Evolutionary conservation across 1,139 yeast genomes (phyloP).

Genomic region (Pichia terricola): DNA sequence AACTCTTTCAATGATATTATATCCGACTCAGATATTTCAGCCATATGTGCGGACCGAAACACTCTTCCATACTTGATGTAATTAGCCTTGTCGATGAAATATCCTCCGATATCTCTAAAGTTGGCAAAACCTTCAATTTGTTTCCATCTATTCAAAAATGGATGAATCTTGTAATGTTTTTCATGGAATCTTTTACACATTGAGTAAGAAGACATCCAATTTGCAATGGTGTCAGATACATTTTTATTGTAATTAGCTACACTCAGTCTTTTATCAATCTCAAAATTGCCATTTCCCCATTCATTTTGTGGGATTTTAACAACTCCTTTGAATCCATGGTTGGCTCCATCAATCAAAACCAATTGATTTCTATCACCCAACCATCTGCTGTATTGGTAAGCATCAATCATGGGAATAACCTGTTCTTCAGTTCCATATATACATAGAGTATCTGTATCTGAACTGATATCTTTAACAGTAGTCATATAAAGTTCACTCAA

Average conservation of each 20-base stretch:
- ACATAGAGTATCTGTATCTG: conserved; percentile 47
- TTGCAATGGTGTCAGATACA: conserved; percentile 43
- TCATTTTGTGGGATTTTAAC: conserved; percentile 27
- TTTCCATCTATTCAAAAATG: conserved; percentile 36
- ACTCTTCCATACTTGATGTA: conserved; percentile 47
- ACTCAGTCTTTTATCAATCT: conserved; percentile 34
- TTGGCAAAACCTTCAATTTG: conserved; percentile 58
- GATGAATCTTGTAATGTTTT: conserved; percentile 30
- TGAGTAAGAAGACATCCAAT: conserved; percentile 41
- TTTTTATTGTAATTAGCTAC: conserved; percentile 47
- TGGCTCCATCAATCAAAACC: conserved; percentile 55
- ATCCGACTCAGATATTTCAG: conserved; percentile 41
- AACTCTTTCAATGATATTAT: conserved; percentile 31
- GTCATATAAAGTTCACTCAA: conserved; percentile 44
- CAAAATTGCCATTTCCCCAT: conserved; percentile 28
- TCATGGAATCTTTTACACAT: conserved; percentile 45
- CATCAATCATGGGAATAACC: conserved; percentile 57
- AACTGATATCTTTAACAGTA: conserved; percentile 33
- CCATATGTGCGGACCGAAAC: conserved; percentile 58
- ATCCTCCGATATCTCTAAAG: conserved; percentile 79
- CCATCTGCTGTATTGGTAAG: conserved; percentile 44
- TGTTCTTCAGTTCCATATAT: conserved; percentile 64
- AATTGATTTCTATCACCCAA: conserved; percentile 47
- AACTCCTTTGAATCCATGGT: conserved; percentile 68
- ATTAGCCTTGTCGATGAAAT: conserved; percentile 31